These are phyloP conservation scores for Wickerhamomyces canadensis DNA, from an alignment of 805 yeast genomes.

Conservation along the genomic window DNA sequence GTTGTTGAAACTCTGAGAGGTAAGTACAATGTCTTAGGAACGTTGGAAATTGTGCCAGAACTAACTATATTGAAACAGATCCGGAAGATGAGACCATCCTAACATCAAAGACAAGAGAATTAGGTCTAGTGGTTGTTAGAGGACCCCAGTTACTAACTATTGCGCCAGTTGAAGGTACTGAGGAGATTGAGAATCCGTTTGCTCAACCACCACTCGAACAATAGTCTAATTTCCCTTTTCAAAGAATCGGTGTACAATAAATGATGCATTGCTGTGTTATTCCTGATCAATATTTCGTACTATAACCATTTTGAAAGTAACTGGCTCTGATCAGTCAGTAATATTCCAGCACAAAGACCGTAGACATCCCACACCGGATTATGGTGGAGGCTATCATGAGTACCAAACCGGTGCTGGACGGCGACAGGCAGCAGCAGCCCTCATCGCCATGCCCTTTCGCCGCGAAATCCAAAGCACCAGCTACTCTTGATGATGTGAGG, in stretches of 20 bases:
- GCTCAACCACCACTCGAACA: constrained; percentile 12
- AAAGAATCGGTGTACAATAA: neutral
- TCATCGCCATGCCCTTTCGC: too few relatives aligned
- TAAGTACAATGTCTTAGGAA: constrained; percentile 21
- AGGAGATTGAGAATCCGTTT: constrained; percentile 68
- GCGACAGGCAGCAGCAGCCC: too few relatives aligned
- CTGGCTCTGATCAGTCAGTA: too few relatives aligned
- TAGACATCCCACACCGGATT: too few relatives aligned
- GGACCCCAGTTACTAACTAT: constrained; percentile 74
- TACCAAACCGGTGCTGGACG: too few relatives aligned
- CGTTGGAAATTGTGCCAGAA: neutral
- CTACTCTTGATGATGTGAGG: neutral
- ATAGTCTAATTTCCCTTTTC: neutral
- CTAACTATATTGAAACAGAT: constrained; percentile 29
- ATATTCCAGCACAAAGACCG: too few relatives aligned
- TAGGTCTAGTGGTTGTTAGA: constrained; percentile 80
- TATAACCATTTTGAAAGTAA: too few relatives aligned
- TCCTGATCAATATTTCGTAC: too few relatives aligned
- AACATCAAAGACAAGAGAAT: constrained; percentile 53
- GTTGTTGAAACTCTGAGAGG: constrained; percentile 61
- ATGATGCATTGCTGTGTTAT: too few relatives aligned
- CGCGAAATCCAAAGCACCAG: too few relatives aligned
- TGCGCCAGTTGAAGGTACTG: constrained; percentile 68
- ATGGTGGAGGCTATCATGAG: too few relatives aligned
- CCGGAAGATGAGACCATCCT: constrained; percentile 54